Percentiles rank a stretch among this genome's conserved stretches.
Evolutionary conservation across 202 grass and related monocot species (phyloP).

Genomic region (Digitaria exilis): DNA sequence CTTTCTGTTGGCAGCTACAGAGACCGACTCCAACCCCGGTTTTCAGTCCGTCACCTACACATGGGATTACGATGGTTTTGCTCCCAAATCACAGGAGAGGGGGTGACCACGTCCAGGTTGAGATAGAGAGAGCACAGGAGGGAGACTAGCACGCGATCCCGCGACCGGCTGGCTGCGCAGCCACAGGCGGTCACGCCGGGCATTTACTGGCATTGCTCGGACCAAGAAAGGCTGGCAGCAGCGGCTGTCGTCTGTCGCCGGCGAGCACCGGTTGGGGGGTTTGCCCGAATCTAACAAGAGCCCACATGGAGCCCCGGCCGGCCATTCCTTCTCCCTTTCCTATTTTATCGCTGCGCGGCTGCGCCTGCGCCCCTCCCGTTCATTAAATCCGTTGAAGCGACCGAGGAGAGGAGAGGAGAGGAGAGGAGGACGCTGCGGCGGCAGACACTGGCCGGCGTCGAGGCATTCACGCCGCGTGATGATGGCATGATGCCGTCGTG

Average conservation of each 20-base stretch:
- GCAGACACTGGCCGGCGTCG: not conserved
- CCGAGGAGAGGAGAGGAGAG: constrained; percentile 27
- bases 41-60: not conserved
- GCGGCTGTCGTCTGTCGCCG: not conserved
- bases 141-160: constrained; percentile 12
- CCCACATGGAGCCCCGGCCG: constrained; percentile 17
- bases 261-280: not conserved
- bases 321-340: not conserved
- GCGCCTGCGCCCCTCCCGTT: not conserved
- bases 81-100: not conserved
- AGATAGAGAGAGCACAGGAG: not conserved
- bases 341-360: not conserved
- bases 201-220: constrained; percentile 40
- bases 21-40: not conserved
- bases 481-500: not conserved
- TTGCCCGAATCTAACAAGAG: constrained; percentile 31
- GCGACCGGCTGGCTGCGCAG: not conserved
- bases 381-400: constrained; percentile 20
- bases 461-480: constrained; percentile 6
- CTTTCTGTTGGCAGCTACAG: not conserved
- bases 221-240: constrained; percentile 38
- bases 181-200: not conserved
- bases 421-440: not conserved
- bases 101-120: not conserved
- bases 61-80: not conserved